These are phyloP conservation scores for Perilla frutescens DNA, from an alignment of 257 asterid genomes.

Conservation along the genomic window DNA sequence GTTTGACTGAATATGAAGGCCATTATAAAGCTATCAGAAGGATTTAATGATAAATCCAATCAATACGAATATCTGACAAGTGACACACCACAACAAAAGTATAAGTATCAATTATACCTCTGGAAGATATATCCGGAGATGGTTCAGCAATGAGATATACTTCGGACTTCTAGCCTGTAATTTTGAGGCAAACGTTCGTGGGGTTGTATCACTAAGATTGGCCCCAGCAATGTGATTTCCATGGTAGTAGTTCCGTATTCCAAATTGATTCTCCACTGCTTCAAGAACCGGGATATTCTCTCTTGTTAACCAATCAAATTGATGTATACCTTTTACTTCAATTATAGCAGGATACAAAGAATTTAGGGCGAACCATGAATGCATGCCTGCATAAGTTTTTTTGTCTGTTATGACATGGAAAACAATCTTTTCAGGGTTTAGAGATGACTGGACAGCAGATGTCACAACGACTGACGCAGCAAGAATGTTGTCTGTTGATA, in stretches of 20 bases:
- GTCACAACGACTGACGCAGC: slow-evolving; percentile 96
- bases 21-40: slow-evolving; percentile 19
- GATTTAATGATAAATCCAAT: background rate
- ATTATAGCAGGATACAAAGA: slow-evolving; percentile 80
- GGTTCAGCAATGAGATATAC: slow-evolving; percentile 92
- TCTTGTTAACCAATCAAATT: slow-evolving; percentile 95
- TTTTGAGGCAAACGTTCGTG: slow-evolving; percentile 81
- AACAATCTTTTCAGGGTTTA: slow-evolving; percentile 77
- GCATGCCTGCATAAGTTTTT: slow-evolving; percentile 99
- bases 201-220: slow-evolving; percentile 80
- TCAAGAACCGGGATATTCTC: slow-evolving; percentile 99
- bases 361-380: slow-evolving; percentile 96
- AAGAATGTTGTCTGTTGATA: slow-evolving; percentile 94
- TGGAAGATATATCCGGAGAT: slow-evolving; percentile 94
- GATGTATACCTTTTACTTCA: slow-evolving; percentile 97
- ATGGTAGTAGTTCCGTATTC: slow-evolving; percentile 85
- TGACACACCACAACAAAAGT: background rate
- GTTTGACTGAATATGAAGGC: slow-evolving; percentile 4
- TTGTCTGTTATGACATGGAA: slow-evolving; percentile 98
- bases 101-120: slow-evolving; percentile 63
- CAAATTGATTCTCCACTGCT: slow-evolving; percentile 85
- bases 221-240: slow-evolving; percentile 89
- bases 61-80: slow-evolving; percentile 4
- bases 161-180: slow-evolving; percentile 96
- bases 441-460: slow-evolving; percentile 83